These are phyloP conservation scores for Podaxis mareebaensis DNA, from an alignment of 768 basidiomycete species.

Conservation along the genomic window DNA sequence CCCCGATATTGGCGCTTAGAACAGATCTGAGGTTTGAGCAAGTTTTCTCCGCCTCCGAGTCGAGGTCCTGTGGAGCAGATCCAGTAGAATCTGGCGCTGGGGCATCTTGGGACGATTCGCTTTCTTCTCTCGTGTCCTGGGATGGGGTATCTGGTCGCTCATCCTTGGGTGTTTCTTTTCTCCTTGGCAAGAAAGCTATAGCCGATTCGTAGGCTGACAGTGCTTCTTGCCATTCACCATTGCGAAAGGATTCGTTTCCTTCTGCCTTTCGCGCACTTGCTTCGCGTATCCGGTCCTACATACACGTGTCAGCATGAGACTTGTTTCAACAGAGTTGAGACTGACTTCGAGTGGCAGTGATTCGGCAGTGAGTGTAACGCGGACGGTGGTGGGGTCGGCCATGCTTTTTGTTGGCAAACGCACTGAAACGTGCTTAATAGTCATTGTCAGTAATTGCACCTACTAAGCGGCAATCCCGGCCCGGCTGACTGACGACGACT, in stretches of 20 bases:
- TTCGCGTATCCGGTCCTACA: slow-evolving; percentile 24
- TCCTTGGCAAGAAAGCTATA: slow-evolving; percentile 64
- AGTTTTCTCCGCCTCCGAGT: slow-evolving; percentile 28
- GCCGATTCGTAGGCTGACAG: slow-evolving; percentile 69
- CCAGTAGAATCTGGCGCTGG: not conserved
- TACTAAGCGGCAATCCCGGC: not conserved
- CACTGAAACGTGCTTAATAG: not conserved
- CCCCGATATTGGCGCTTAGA: slow-evolving; percentile 85
- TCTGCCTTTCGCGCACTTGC: slow-evolving; percentile 69
- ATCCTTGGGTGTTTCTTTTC: slow-evolving; percentile 22
- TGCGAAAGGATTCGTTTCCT: slow-evolving; percentile 76
- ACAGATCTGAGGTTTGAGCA: slow-evolving; percentile 48
- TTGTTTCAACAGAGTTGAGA: not conserved
- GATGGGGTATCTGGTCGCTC: not conserved
- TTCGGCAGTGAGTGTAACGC: slow-evolving; percentile 4
- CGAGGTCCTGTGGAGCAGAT: slow-evolving; percentile 7
- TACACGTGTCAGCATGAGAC: not conserved
- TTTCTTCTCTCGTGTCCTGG: slow-evolving; percentile 19
- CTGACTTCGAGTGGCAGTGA: slow-evolving; percentile 8
- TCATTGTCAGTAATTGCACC: not conserved
- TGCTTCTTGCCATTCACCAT: slow-evolving; percentile 67
- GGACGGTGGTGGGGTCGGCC: not conserved
- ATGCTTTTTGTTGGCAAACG: not conserved
- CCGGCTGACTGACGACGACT: not conserved
- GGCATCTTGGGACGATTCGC: slow-evolving; percentile 22